A percentile compares a stretch with the other conserved stretches of the same genome.
Evolutionary conservation across 441 rosid genomes (phyloP).

Genomic region (Brassica balearica): DNA sequence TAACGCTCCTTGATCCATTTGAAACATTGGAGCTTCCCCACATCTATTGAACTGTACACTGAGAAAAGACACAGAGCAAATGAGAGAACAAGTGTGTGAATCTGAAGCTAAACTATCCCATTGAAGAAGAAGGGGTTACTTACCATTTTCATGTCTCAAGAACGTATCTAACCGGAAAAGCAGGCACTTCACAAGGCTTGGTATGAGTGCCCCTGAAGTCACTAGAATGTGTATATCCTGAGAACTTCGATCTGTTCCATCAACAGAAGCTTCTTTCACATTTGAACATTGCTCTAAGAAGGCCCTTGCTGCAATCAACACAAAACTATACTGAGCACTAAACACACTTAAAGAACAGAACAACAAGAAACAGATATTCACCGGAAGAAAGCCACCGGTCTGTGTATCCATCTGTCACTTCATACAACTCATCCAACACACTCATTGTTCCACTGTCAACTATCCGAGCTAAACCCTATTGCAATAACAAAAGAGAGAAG

Average conservation of each 20-base stretch:
- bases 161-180: constrained; percentile 73
- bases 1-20: constrained; percentile 75
- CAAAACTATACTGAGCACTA: constrained; percentile 25
- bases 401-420: constrained; percentile 77
- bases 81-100: background rate
- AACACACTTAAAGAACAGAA: background rate
- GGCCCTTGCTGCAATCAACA: constrained; percentile 59
- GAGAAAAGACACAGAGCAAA: constrained; percentile 1
- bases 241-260: constrained; percentile 39
- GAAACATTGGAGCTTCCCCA: constrained; percentile 80
- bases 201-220: constrained; percentile 89
- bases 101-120: constrained; percentile 1
- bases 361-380: constrained; percentile 41
- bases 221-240: constrained; percentile 72
- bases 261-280: constrained; percentile 52
- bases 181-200: constrained; percentile 85
- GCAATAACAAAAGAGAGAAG: constrained; percentile 36
- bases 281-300: constrained; percentile 76
- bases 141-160: constrained; percentile 73
- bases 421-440: constrained; percentile 66
- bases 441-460: constrained; percentile 58
- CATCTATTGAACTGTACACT: constrained; percentile 86
- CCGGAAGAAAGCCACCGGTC: constrained; percentile 92
- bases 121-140: constrained; percentile 18
- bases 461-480: constrained; percentile 63